phyloP scores from a whole-genome alignment of 2,329 filamentous ascomycete genomes.

The Orbilia oligospora region DNA sequence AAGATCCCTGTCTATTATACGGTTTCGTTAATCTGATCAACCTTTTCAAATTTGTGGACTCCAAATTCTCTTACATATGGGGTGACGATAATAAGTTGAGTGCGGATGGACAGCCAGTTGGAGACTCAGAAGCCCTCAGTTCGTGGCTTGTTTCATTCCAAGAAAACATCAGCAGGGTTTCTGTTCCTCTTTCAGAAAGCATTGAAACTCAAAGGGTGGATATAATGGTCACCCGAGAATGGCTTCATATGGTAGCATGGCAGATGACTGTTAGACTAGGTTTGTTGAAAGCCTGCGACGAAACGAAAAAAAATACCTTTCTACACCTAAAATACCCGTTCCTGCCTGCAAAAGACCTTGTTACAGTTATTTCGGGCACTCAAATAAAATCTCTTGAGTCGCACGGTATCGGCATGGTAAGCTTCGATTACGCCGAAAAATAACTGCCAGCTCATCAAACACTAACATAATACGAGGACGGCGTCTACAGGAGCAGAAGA shows the following conservation, averaged over 20 bases:
- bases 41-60: constrained; percentile 17
- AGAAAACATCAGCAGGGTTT: constrained; percentile 7
- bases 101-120: neutral
- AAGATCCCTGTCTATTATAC: constrained; percentile 7
- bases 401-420: constrained; percentile 24
- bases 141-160: constrained; percentile 17
- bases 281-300: neutral
- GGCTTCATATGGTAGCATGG: constrained; percentile 21
- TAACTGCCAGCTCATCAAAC: neutral
- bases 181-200: constrained; percentile 3
- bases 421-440: neutral
- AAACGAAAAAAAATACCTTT: neutral
- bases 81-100: neutral
- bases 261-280: constrained; percentile 7
- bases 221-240: constrained; percentile 11
- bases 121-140: neutral
- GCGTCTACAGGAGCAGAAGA: constrained; percentile 12
- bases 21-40: constrained; percentile 22
- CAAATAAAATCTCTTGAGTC: constrained; percentile 4
- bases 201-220: constrained; percentile 16
- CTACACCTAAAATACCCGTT: constrained; percentile 13
- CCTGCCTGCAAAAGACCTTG: constrained; percentile 15
- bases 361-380: neutral
- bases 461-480: neutral
- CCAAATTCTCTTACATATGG: constrained; percentile 12